These are phyloP conservation scores for Sugiyamaella smithiae DNA, from an alignment of 805 yeast genomes.

Conservation along the genomic window DNA sequence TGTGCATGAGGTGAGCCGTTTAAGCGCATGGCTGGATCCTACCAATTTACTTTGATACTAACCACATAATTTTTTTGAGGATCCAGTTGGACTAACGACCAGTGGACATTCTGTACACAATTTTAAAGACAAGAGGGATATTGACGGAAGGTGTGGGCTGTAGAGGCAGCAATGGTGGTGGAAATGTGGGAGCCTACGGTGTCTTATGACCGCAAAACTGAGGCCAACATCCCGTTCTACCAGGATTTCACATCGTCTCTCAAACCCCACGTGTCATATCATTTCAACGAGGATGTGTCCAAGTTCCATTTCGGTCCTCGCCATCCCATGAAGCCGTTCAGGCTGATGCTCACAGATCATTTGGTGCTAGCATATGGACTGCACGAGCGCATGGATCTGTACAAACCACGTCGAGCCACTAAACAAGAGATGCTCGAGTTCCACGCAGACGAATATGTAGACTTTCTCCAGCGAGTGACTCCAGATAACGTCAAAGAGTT, in stretches of 20 bases:
- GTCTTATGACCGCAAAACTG: constrained; percentile 42
- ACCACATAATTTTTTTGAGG: background rate
- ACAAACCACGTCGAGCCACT: constrained; percentile 79
- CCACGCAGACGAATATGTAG: constrained; percentile 83
- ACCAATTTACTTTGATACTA: background rate
- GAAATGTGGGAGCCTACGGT: constrained; percentile 36
- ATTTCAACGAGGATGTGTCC: constrained; percentile 76
- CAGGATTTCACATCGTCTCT: constrained; percentile 38
- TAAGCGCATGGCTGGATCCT: constrained; percentile 3
- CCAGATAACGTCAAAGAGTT: constrained; percentile 68
- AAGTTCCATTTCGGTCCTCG: constrained; percentile 86
- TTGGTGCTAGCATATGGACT: constrained; percentile 79
- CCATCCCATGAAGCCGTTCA: constrained; percentile 98
- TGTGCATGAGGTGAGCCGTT: background rate
- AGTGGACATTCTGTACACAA: no score
- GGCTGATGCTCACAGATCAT: constrained; percentile 92
- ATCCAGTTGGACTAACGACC: no score
- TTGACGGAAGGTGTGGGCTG: no score
- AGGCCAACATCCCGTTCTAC: constrained; percentile 44
- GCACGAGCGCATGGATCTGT: constrained; percentile 87
- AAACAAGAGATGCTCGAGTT: constrained; percentile 73
- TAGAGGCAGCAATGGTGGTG: constrained; percentile 28
- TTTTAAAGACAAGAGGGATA: no score
- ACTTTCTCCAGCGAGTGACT: constrained; percentile 70
- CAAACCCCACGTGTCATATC: constrained; percentile 68